Evolutionary conservation across 306 rosid species (phyloP), one percentile per base, ranked within the genome.

Genomic region (Trifolium dubium): DNA sequence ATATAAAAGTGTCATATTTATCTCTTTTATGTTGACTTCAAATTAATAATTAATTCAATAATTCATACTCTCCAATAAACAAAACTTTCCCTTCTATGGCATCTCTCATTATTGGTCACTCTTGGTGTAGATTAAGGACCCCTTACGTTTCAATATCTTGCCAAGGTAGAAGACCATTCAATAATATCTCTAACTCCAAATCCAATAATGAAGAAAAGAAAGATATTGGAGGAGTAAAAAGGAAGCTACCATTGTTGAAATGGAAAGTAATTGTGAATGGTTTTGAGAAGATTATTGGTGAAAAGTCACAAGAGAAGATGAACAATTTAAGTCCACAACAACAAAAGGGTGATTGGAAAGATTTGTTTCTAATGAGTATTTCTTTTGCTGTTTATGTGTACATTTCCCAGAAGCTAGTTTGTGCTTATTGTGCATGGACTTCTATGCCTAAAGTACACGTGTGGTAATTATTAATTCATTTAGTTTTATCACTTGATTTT

Each of bases 351-450:
- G 97, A 89, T 55, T 92, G 96, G 97, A 89, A 88, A 64, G 97
- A 92, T 50, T 56, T 92, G 88, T 41, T 87, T 47, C 53, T 92
- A 60, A 92, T 92, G 93, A 89, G 97, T 76, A 74, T 92, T 35
- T 89, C 97, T 0, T 92, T 92, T 81, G 96, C 96, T 63, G 89
- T 92, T 77, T 92, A 92, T 86, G 97, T 92, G 37, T 92, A 92
- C 58, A 88, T 92, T 35, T 92, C 97, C 0, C 97, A 92, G 51
- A 81, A 78, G 79, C 41, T 92, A 32, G 96, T 92, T 0, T 86
- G 90, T 82, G 97, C 97, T 54, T 89, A 92, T 71, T 89, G 63
- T 85, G 81, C 80, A 79, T 92, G 92, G 92, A 75, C 80, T 29
- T 79, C 87, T 56, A 70, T 88, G 75, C 88, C 90, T 23, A 86